Evolutionary conservation across 106 monocot species (phyloP).

Genomic region (Acorus calamus): DNA sequence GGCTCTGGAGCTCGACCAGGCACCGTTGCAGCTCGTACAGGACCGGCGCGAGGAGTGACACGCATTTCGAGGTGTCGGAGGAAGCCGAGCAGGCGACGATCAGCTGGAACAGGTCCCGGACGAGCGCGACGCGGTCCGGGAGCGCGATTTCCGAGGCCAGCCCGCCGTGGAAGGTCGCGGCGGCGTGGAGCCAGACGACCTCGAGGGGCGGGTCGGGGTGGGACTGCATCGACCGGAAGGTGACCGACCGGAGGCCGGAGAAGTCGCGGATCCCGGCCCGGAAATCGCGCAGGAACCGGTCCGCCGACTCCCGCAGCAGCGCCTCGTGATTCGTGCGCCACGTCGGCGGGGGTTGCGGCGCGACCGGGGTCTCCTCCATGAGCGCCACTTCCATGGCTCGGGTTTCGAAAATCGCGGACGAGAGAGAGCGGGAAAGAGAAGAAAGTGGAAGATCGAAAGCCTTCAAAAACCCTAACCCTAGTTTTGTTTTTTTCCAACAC

Average conservation of each 20-base stretch:
- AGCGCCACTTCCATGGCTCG: not conserved
- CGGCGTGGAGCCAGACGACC: slow-evolving; percentile 73
- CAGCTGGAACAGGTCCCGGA: slow-evolving; percentile 52
- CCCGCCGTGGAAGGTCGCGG: slow-evolving; percentile 43
- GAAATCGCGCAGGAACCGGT: slow-evolving; percentile 44
- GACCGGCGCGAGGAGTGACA: slow-evolving; percentile 70
- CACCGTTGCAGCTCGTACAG: slow-evolving; percentile 45
- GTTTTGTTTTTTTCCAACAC: too few species aligned
- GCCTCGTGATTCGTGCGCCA: slow-evolving; percentile 23
- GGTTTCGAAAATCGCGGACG: slow-evolving; percentile 12
- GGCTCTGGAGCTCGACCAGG: slow-evolving; percentile 17
- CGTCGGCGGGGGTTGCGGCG: not conserved
- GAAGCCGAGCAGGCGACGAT: slow-evolving; percentile 50
- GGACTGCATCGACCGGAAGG: slow-evolving; percentile 55
- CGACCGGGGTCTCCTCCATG: slow-evolving; percentile 7
- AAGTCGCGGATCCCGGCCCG: slow-evolving; percentile 36
- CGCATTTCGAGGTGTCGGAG: slow-evolving; percentile 32
- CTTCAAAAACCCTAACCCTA: too few species aligned
- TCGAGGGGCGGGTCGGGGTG: slow-evolving; percentile 71
- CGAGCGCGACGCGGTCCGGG: slow-evolving; percentile 21
- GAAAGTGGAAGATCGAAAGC: too few species aligned
- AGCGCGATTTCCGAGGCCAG: slow-evolving; percentile 8
- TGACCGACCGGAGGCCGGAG: slow-evolving; percentile 54
- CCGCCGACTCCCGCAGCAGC: slow-evolving; percentile 60
- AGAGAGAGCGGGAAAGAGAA: too few species aligned